Percentiles rank a stretch among this genome's conserved stretches.
phyloP scores from a whole-genome alignment of 805 yeast genomes.

The Pichia scutulata region DNA sequence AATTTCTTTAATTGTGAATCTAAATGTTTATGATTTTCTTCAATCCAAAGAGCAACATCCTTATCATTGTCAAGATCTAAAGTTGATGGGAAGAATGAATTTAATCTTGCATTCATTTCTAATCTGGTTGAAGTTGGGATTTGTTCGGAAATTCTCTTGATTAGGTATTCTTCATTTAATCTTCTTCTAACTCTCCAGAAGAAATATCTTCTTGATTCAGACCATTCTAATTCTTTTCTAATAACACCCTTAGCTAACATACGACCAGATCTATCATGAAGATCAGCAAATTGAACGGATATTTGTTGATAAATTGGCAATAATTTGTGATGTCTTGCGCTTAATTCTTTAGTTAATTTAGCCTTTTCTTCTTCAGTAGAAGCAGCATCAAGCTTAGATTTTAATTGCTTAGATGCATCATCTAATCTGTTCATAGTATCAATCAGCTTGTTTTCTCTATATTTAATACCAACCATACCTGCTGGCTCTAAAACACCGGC shows the following conservation, averaged over 20 bases:
- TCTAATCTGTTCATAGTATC: conserved; percentile 92
- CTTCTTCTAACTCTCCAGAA: conserved; percentile 99
- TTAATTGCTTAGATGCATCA: conserved; percentile 59
- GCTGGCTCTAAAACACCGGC: conserved; percentile 99
- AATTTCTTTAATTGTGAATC: conserved; percentile 55
- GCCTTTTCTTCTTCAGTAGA: conserved; percentile 60
- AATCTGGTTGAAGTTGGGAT: conserved; percentile 55
- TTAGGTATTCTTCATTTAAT: conserved; percentile 82
- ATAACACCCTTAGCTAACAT: conserved; percentile 94
- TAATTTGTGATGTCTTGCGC: conserved; percentile 70
- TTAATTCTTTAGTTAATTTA: conserved; percentile 54
- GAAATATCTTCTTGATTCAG: conserved; percentile 85
- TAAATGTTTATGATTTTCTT: conserved; percentile 59
- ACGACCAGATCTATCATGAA: conserved; percentile 96
- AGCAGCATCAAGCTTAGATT: conserved; percentile 44
- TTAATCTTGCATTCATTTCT: conserved; percentile 79
- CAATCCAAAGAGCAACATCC: conserved; percentile 80
- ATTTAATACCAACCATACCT: conserved; percentile 98
- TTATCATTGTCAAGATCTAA: conserved; percentile 65
- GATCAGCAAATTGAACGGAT: conserved; percentile 93
- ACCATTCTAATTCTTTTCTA: conserved; percentile 79
- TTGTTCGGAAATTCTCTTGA: conserved; percentile 63
- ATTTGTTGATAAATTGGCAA: conserved; percentile 88
- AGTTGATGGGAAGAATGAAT: conserved; percentile 75
- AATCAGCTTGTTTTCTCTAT: conserved; percentile 85